Evolutionary conservation across 306 rosid species (phyloP), one percentile per base, ranked within the genome.

Genomic region (Dryas octopetala): DNA sequence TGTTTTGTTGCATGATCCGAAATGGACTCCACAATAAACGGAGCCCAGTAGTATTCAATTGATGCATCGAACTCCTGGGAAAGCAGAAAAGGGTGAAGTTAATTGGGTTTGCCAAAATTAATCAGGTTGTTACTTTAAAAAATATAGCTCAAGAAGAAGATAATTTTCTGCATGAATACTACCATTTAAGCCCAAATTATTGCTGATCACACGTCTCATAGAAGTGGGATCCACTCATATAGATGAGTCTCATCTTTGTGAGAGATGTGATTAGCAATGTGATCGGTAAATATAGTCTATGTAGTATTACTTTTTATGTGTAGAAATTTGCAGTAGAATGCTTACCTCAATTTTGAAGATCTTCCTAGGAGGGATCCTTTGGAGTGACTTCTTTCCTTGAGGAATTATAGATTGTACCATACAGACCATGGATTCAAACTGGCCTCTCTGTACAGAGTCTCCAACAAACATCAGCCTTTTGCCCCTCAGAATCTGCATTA

Each of bases 31-130:
- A 95, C 96, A 0, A 91, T 82, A 82, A 95, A 91, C 7, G 96
- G 97, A 32, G 97, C 93, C 97, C 98, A 91, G 63, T 95, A 91
- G 78, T 95, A 94, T 62, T 95, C 97, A 4, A 91, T 94, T 0
- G 96, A 79, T 61, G 80, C 95, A 86, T 94, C 88, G 70, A 73
- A 94, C 52, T 94, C 98, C 97, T 94, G 72, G 0, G 40, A 68
- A 26, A 3, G 8, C 4, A 51, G 26, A 7, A 43, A 16, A 47
- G 17, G 9, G 4, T 32, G 38, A 32, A 23, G 23, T 23, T 17
- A 16, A 41, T 2, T 62, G 23, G 5, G 3, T 65, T 16, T 43
- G 53, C 40, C 70, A 45, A 16, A 44, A 17, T 8, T 46, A 5
- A 46, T 46, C 49, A 46, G 49, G 4, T 46, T 5, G 6, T 9